Conservation (phyloP, 2,329 filamentous ascomycete genomes). For the Microdochium bolleyi region DNA sequence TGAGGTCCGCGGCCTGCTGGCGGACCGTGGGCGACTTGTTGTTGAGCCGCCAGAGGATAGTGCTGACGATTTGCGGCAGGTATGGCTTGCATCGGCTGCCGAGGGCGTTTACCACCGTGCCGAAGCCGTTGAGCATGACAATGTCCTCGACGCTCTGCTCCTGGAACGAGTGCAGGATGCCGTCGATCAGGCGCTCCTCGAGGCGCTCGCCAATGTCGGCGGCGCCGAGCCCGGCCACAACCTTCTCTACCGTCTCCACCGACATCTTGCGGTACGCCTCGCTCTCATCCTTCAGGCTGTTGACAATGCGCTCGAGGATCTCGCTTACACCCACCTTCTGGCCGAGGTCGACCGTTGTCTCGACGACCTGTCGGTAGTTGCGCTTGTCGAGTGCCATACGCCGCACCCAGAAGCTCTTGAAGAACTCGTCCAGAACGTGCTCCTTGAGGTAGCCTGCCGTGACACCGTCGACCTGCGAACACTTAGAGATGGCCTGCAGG, state of each 20-base stretch:
- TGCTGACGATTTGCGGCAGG: conserved; percentile 91
- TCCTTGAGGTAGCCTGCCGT: conserved; percentile 93
- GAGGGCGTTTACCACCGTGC: conserved; percentile 92
- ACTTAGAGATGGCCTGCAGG: conserved; percentile 93
- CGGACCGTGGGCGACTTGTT: conserved; percentile 96
- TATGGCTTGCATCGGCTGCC: conserved; percentile 94
- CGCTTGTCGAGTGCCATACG: conserved; percentile 96
- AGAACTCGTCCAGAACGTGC: conserved; percentile 90
- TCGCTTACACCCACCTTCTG: conserved; percentile 97
- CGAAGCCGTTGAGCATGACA: conserved; percentile 94
- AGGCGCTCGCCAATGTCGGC: conserved; percentile 89
- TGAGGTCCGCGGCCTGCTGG: conserved; percentile 92
- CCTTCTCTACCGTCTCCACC: conserved; percentile 93
- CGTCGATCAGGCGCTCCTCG: conserved; percentile 90
- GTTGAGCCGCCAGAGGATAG: conserved; percentile 92
- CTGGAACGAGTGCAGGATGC: conserved; percentile 93
- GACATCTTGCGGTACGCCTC: conserved; percentile 99
- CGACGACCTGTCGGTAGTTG: conserved; percentile 96
- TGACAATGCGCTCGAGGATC: conserved; percentile 87
- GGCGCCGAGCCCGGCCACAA: conserved; percentile 85
- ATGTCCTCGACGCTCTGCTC: conserved; percentile 96
- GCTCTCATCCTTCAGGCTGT: conserved; percentile 95
- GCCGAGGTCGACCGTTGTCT: conserved; percentile 93
- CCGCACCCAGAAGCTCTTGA: conserved; percentile 97
- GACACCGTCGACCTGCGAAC: conserved; percentile 87